A percentile compares a stretch with the other conserved stretches of the same genome.
phyloP scores from a whole-genome alignment of 73 alveolate genomes.

The Uronychia binucleata region DNA sequence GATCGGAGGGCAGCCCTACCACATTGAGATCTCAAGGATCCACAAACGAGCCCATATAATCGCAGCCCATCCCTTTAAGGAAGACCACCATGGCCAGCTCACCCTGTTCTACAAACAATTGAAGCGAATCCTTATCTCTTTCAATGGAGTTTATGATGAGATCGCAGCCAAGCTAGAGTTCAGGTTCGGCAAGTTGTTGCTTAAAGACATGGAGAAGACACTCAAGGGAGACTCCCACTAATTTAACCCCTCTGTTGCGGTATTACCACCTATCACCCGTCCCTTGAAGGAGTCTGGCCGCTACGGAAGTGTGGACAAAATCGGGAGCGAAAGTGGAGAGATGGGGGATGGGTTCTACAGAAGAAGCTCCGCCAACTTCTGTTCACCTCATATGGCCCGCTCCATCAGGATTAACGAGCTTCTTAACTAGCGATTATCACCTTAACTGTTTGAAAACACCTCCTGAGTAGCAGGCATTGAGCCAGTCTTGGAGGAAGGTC shows the following conservation, averaged over 20 bases:
- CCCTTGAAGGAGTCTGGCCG: too few relatives aligned
- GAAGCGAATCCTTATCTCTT: not conserved
- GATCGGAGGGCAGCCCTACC: not conserved
- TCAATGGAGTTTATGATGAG: not conserved
- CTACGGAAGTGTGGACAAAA: too few relatives aligned
- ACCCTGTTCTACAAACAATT: not conserved
- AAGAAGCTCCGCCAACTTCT: not conserved
- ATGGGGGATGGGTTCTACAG: too few relatives aligned
- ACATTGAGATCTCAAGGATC: not conserved
- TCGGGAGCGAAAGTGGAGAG: too few relatives aligned
- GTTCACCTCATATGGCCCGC: not conserved
- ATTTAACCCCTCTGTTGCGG: not conserved
- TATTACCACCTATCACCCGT: not conserved
- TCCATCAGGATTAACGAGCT: not conserved
- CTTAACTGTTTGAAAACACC: not conserved
- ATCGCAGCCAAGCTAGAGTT: not conserved
- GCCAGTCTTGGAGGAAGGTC: not conserved
- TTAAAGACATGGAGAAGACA: not conserved
- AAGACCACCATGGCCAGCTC: not conserved
- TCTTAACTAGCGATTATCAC: too few relatives aligned
- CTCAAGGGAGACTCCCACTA: not conserved
- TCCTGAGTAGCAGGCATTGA: not conserved
- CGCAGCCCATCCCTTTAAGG: not conserved
- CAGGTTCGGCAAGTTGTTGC: not conserved
- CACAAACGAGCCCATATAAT: not conserved